phyloP scores from a whole-genome alignment of 129 eudicot species.

The Flaveria ramosissima region DNA sequence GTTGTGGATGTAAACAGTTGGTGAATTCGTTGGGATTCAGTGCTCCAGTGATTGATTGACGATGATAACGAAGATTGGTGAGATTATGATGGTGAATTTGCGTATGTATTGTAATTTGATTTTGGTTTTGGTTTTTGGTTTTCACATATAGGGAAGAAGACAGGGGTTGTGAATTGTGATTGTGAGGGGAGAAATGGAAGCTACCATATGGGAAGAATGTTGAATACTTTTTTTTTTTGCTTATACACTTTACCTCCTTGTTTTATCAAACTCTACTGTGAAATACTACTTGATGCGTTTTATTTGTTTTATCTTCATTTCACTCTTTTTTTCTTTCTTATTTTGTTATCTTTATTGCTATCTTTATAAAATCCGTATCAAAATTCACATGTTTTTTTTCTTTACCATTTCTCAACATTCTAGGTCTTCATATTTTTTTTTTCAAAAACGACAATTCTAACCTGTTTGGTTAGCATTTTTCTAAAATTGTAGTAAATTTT shows the following conservation, averaged over 20 bases:
- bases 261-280: too few relatives aligned
- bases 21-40: neutral
- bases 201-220: constrained; percentile 24
- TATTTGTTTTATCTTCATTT: too few relatives aligned
- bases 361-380: too few relatives aligned
- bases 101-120: neutral
- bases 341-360: too few relatives aligned
- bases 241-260: constrained; percentile 21
- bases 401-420: too few relatives aligned
- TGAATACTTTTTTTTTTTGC: neutral
- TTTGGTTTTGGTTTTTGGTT: neutral
- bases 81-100: constrained; percentile 19
- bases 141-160: constrained; percentile 4
- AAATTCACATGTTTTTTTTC: too few relatives aligned
- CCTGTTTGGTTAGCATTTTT: neutral
- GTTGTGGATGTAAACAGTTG: neutral
- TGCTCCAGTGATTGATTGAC: constrained; percentile 19
- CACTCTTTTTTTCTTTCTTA: too few relatives aligned
- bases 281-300: too few relatives aligned
- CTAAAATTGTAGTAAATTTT: neutral
- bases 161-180: neutral
- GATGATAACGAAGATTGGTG: constrained; percentile 24
- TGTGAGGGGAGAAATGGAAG: neutral
- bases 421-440: neutral
- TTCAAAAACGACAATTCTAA: too few relatives aligned